Conservation (phyloP, 75 land plant species). For the Gnetum montanum region DNA sequence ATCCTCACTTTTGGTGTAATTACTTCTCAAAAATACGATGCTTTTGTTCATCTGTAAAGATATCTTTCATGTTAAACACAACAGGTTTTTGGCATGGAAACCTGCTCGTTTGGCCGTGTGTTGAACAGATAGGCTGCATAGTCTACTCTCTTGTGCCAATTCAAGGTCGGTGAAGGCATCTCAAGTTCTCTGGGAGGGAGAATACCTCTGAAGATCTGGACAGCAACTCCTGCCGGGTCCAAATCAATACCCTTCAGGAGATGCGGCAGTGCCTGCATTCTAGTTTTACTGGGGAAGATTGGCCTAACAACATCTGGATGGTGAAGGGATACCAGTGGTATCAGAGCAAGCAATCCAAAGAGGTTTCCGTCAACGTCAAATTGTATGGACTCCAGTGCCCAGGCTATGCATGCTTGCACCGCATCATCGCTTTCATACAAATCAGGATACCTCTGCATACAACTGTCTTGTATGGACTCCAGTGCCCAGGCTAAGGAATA, state of each 20-base stretch:
- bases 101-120: conserved; percentile 9
- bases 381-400: conserved; percentile 13
- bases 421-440: conserved; percentile 80
- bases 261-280: conserved; percentile 14
- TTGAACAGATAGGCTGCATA: conserved; percentile 16
- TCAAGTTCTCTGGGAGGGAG: conserved; percentile 21
- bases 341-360: conserved; percentile 56
- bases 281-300: conserved; percentile 24
- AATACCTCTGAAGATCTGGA: conserved; percentile 25
- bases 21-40: conserved; percentile 5
- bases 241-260: conserved; percentile 11
- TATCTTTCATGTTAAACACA: conserved; percentile 15
- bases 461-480: conserved; percentile 48
- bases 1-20: neutral
- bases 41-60: neutral
- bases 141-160: conserved; percentile 22
- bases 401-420: conserved; percentile 64
- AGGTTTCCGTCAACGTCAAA: conserved; percentile 49
- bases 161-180: conserved; percentile 12
- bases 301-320: conserved; percentile 60
- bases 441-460: conserved; percentile 56
- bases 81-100: conserved; percentile 11
- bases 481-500: conserved; percentile 45
- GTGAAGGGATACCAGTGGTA: conserved; percentile 81
- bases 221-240: conserved; percentile 21